Evolutionary conservation across 768 basidiomycete genomes (phyloP), one percentile per base, ranked within the genome.

Genomic region (Mycena crocata): DNA sequence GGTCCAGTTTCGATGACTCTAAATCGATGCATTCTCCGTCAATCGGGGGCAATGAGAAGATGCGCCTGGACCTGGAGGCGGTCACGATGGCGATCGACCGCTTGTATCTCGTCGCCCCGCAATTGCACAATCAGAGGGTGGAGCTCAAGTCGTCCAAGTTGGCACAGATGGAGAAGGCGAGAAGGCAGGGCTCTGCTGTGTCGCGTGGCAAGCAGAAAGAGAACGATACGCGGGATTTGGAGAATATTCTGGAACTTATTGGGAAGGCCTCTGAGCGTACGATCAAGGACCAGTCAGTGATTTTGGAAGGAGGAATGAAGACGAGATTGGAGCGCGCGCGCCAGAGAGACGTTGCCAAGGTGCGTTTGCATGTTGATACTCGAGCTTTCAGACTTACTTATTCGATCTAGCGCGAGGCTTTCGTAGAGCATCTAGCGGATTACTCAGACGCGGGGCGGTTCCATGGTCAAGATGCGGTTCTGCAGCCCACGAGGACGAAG

Each of bases 101-200:
- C 39, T 81, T 98, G 14, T 94, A 98, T 76, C 77, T 87, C 10
- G 93, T 91, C 32, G 89, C 95, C 0, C 96, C 97, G 1, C 96
- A 97, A 76, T 78, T 98, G 44, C 88, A 92, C 64, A 92, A 96
- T 75, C 97, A 99, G 77, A 89, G 98, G 1, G 95, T 93, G n/a
- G 96, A 96, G 76, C 86, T 97, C 48, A 90, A 91, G 72, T 85
- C 84, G 7, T 80, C 87, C 28, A 93, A 94, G 74, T 71, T 90
- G 17, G 86, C 86, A 15, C 86, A 94, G 77, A 86, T 95, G 82
- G 92, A 94, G 77, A 85, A 85, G 46, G 94, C 93, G 6, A 80
- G 87, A 46, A 79, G 79, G 58, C 81, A 83, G 44, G 86, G 83
- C 13, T 54, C 73, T 12, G 65, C 74, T 23, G 64, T 71, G 10